Conservation (phyloP, 2,329 filamentous ascomycete genomes). For the Mycosphaerella sp. region DNA sequence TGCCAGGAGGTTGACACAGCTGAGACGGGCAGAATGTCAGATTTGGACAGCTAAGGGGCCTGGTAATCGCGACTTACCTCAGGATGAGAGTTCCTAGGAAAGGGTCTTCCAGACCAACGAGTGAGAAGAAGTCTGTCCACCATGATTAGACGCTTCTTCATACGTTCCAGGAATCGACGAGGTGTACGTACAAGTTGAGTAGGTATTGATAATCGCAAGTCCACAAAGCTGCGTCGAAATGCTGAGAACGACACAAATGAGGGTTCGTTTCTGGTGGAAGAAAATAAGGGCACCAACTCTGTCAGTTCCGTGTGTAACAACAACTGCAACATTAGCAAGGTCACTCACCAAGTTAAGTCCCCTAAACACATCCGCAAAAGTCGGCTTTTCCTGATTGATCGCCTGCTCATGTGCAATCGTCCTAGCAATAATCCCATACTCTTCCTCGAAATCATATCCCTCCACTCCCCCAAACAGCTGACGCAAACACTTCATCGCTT, state of each 20-base stretch:
- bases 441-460: constrained; percentile 8
- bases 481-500: background rate
- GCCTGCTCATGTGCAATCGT: constrained; percentile 7
- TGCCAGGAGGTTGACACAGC: constrained; percentile 5
- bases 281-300: too few species aligned
- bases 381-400: constrained; percentile 5
- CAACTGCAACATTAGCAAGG: background rate
- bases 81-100: constrained; percentile 7
- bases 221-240: background rate
- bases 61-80: background rate
- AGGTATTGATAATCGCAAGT: constrained; percentile 7
- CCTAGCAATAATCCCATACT: constrained; percentile 6
- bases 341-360: constrained; percentile 1
- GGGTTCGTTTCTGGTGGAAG: constrained; percentile 1
- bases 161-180: background rate
- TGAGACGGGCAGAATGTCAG: background rate
- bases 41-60: background rate
- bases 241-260: constrained; percentile 1
- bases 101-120: constrained; percentile 5
- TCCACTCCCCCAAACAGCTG: constrained; percentile 1
- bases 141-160: background rate
- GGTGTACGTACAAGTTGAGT: constrained; percentile 3
- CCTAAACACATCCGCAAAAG: constrained; percentile 5
- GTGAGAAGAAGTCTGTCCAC: constrained; percentile 3
- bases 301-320: too few species aligned